phyloP scores from a whole-genome alignment of 345 rosid genomes.

The Draba incana region DNA sequence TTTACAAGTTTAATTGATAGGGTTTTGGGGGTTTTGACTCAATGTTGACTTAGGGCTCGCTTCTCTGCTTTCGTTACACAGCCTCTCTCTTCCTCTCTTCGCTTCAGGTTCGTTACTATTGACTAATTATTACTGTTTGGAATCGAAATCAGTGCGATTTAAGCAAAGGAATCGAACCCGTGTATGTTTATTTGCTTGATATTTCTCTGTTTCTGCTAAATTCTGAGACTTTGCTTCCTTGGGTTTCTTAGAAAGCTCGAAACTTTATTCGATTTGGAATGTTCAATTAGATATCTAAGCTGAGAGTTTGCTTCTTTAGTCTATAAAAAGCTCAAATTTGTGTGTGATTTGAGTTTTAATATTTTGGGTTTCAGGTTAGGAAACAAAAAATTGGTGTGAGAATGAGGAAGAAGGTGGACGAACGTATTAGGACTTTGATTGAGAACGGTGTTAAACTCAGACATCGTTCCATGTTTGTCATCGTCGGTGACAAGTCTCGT shows the following conservation, averaged over 20 bases:
- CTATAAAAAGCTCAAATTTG: conserved; percentile 2
- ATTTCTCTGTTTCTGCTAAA: not conserved
- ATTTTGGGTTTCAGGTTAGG: conserved; percentile 16
- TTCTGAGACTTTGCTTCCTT: conserved; percentile 17
- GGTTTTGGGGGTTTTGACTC: conserved; percentile 32
- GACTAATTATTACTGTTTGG: not conserved
- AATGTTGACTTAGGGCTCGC: conserved; percentile 23
- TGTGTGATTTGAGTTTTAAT: conserved; percentile 11
- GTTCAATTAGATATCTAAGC: not conserved
- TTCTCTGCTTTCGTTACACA: conserved; percentile 26
- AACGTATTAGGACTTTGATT: conserved; percentile 83
- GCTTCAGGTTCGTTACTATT: conserved; percentile 22
- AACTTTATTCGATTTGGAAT: conserved; percentile 22
- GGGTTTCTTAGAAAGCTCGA: conserved; percentile 8
- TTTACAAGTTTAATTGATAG: conserved; percentile 8
- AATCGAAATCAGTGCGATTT: not conserved
- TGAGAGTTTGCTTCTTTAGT: not conserved
- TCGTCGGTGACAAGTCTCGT: conserved; percentile 93
- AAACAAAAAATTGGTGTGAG: conserved; percentile 10
- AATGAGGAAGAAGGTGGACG: conserved; percentile 99
- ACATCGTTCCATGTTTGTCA: conserved; percentile 90
- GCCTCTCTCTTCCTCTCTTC: not conserved
- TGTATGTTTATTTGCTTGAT: not conserved
- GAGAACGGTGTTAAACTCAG: conserved; percentile 87
- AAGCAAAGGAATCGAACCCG: not conserved